These are phyloP conservation scores for Lactarius tabidus DNA, from an alignment of 768 basidiomycete genomes.

Conservation along the genomic window DNA sequence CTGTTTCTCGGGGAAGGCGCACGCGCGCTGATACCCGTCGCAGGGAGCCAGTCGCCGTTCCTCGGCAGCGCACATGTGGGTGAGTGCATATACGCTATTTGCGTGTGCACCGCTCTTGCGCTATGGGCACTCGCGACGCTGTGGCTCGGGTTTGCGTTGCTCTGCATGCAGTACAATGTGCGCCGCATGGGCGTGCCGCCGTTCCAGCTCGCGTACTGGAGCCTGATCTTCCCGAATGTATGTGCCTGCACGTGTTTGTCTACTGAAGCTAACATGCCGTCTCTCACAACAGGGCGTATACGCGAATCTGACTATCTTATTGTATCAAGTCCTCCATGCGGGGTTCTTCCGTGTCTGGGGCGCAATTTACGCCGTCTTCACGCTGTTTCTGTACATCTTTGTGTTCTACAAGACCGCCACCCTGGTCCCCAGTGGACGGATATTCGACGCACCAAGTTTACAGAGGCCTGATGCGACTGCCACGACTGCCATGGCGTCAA, in stretches of 20 bases:
- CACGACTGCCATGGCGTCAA: neutral
- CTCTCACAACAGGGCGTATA: constrained; percentile 49
- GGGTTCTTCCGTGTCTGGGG: constrained; percentile 55
- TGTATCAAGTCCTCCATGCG: constrained; percentile 49
- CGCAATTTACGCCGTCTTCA: constrained; percentile 47
- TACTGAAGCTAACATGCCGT: too few relatives aligned
- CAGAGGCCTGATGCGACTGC: constrained; percentile 33
- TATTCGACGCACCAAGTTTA: constrained; percentile 43
- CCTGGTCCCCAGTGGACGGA: constrained; percentile 34
- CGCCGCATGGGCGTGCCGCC: constrained; percentile 37
- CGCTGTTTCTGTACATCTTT: constrained; percentile 50
- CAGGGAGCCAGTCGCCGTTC: constrained; percentile 35
- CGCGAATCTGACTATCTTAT: constrained; percentile 55
- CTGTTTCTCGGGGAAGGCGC: constrained; percentile 53
- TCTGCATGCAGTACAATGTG: constrained; percentile 44
- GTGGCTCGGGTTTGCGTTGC: constrained; percentile 56
- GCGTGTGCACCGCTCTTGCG: constrained; percentile 45
- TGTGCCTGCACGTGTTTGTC: too few relatives aligned
- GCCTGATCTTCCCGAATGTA: constrained; percentile 68
- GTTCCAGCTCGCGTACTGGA: constrained; percentile 62
- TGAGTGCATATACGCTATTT: constrained; percentile 42
- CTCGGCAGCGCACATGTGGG: constrained; percentile 36
- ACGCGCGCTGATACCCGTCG: constrained; percentile 36
- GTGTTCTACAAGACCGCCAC: constrained; percentile 43
- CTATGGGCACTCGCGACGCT: constrained; percentile 62